phyloP scores from a whole-genome alignment of 768 basidiomycete species.

The Tulasnella sp. region DNA sequence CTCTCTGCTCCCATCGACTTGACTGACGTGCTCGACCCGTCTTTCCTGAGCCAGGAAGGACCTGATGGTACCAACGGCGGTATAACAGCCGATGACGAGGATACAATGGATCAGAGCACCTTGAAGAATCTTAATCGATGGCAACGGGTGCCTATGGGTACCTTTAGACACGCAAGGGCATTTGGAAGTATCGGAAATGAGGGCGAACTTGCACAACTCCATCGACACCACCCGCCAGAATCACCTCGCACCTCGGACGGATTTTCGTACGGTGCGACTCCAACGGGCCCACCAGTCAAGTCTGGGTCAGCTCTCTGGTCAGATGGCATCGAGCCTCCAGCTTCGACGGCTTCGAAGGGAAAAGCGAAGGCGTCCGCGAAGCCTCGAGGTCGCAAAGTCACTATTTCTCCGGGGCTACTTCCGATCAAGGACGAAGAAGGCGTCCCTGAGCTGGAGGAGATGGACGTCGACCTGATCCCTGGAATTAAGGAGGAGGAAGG shows the following conservation, averaged over 20 bases:
- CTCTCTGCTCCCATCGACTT: conserved; percentile 22
- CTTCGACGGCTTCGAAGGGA: not conserved
- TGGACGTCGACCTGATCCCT: conserved; percentile 8
- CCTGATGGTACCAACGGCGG: not conserved
- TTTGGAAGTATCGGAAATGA: conserved; percentile 15
- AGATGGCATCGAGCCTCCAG: not conserved
- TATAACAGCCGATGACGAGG: conserved; percentile 10
- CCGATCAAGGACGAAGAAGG: conserved; percentile 16
- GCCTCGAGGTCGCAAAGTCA: conserved; percentile 9
- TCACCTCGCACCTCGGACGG: conserved; percentile 17
- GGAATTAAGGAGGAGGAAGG: conserved; percentile 24
- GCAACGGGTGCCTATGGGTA: conserved; percentile 27
- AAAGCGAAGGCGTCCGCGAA: not conserved
- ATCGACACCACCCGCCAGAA: not conserved
- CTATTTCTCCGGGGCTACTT: conserved; percentile 25
- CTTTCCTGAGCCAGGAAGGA: conserved; percentile 21
- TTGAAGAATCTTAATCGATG: conserved; percentile 25
- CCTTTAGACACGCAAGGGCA: conserved; percentile 24
- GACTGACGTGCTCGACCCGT: conserved; percentile 27
- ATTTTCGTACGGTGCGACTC: conserved; percentile 25
- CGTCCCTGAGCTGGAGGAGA: not conserved
- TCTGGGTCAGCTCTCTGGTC: conserved; percentile 18
- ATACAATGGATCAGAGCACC: conserved; percentile 5
- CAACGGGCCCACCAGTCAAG: not conserved
- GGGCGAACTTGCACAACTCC: not conserved